Conservation (phyloP, 116 monocot species). For the Posidonia oceanica region DNA sequence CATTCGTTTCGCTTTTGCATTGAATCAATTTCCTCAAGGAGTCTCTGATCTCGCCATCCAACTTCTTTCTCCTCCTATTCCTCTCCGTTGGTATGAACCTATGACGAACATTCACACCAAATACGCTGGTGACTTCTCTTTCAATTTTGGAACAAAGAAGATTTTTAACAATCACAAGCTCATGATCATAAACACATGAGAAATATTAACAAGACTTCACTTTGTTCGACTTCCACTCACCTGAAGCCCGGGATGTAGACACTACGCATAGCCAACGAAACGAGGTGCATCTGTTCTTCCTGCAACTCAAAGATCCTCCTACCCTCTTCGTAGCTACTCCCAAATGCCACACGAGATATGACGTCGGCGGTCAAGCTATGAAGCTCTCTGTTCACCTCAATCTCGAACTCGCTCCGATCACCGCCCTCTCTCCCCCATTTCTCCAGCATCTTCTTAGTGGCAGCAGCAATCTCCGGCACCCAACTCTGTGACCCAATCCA, state of each 20-base stretch:
- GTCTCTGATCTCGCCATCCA: conserved; percentile 34
- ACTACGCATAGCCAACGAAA: conserved; percentile 54
- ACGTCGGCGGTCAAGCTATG: conserved; percentile 48
- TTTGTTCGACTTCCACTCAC: conserved; percentile 8
- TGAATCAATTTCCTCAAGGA: conserved; percentile 39
- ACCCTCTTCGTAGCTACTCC: conserved; percentile 71
- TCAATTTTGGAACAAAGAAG: background rate
- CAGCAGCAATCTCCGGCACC: conserved; percentile 50
- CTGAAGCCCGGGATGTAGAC: conserved; percentile 75
- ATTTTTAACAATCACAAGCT: background rate
- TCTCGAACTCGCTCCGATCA: conserved; percentile 40
- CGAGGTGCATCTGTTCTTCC: conserved; percentile 60
- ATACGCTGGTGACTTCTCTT: background rate
- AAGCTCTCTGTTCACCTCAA: conserved; percentile 61
- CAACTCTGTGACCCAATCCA: conserved; percentile 20
- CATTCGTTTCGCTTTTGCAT: conserved; percentile 17
- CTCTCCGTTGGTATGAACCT: conserved; percentile 62
- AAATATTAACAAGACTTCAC: background rate
- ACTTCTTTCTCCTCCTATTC: conserved; percentile 28
- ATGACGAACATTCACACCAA: background rate
- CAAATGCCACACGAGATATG: conserved; percentile 72
- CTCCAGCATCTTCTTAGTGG: conserved; percentile 34
- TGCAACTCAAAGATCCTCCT: conserved; percentile 58
- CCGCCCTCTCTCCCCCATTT: conserved; percentile 36
- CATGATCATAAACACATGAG: background rate